phyloP scores from a whole-genome alignment of 2,329 filamentous ascomycete species.

The Epichloe sylvatica region DNA sequence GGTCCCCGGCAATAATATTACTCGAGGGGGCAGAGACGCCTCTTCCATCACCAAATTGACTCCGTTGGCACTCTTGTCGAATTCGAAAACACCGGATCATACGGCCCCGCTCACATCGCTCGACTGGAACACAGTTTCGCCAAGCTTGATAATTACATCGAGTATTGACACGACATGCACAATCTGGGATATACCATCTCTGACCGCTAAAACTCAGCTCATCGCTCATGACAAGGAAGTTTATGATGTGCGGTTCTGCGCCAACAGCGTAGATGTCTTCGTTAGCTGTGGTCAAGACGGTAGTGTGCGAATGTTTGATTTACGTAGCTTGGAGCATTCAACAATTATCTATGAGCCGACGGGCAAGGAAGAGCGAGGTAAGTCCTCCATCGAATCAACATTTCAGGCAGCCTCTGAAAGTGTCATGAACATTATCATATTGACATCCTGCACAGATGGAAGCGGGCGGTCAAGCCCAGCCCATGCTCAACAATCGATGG shows the following conservation, averaged over 20 bases:
- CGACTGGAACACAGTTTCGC: conserved; percentile 96
- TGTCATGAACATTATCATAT: neutral
- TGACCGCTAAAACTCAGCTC: conserved; percentile 94
- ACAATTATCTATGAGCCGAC: conserved; percentile 98
- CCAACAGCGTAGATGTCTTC: conserved; percentile 96
- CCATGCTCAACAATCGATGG: conserved; percentile 63
- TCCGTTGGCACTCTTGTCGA: conserved; percentile 81
- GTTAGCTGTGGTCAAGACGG: conserved; percentile 96
- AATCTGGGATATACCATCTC: conserved; percentile 96
- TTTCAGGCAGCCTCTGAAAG: neutral
- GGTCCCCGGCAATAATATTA: conserved; percentile 50
- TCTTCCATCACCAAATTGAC: conserved; percentile 65
- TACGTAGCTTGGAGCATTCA: conserved; percentile 90
- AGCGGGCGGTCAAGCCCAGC: conserved; percentile 55
- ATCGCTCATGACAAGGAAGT: conserved; percentile 99
- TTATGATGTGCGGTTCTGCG: conserved; percentile 95
- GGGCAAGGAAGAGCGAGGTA: conserved; percentile 66
- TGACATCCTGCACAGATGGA: conserved; percentile 30
- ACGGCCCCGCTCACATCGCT: conserved; percentile 91
- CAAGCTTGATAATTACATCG: conserved; percentile 93
- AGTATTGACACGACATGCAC: conserved; percentile 99
- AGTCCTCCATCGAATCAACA: conserved; percentile 8
- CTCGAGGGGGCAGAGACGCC: conserved; percentile 44
- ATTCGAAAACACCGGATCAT: conserved; percentile 96
- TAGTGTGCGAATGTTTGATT: conserved; percentile 96